Evolutionary conservation across 2,329 filamentous ascomycete genomes (phyloP).

Genomic region (Karstenula rhodostoma): DNA sequence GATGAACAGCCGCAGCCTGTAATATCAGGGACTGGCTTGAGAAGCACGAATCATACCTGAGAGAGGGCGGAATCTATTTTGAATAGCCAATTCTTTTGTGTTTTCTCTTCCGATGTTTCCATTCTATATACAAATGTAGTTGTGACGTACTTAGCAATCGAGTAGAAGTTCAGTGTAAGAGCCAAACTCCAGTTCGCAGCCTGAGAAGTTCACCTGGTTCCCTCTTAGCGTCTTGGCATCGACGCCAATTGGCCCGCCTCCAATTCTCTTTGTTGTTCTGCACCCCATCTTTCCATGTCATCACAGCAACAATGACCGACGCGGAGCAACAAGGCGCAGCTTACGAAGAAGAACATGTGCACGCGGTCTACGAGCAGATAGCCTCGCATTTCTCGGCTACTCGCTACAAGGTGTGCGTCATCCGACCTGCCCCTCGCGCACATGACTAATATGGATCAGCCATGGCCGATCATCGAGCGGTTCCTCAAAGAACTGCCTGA

Average conservation of each 20-base stretch:
- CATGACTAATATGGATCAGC: conserved; percentile 56
- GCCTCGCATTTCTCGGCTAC: conserved; percentile 85
- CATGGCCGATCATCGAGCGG: conserved; percentile 88
- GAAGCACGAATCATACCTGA: too few species aligned
- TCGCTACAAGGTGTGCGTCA: conserved; percentile 67
- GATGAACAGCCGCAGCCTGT: too few species aligned
- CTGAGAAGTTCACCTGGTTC: neutral
- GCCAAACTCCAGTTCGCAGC: neutral
- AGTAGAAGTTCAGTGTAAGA: neutral
- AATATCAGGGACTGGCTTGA: too few species aligned
- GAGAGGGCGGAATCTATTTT: too few species aligned
- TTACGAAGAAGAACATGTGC: conserved; percentile 89
- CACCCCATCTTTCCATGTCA: neutral
- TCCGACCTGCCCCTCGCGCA: conserved; percentile 10
- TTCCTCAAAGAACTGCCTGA: conserved; percentile 73
- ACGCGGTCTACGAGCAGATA: conserved; percentile 89
- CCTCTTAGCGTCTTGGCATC: conserved; percentile 8
- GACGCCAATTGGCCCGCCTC: conserved; percentile 11
- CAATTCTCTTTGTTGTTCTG: neutral
- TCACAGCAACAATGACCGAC: conserved; percentile 23
- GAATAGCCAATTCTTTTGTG: neutral
- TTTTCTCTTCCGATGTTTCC: neutral
- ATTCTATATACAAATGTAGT: too few species aligned
- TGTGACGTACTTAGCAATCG: too few species aligned
- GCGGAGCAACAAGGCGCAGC: conserved; percentile 52